Evolutionary conservation across 495 filamentous ascomycete genomes (phyloP).

Genomic region (Bombardia bombarda): DNA sequence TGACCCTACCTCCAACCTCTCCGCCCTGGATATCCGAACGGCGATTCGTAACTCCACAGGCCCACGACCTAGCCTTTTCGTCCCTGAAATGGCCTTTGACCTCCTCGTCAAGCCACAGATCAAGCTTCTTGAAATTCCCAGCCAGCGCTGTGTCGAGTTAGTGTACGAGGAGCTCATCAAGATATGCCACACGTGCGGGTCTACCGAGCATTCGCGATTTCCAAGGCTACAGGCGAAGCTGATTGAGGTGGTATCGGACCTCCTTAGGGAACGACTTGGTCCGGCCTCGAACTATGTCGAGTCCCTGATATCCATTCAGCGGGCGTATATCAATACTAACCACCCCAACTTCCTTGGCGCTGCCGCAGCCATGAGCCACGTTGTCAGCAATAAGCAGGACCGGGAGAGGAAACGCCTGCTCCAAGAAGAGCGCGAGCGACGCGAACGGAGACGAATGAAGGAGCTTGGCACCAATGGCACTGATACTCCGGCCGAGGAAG

Average conservation of each 20-base stretch:
- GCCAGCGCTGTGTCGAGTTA: conserved; percentile 92
- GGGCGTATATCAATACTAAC: conserved; percentile 99
- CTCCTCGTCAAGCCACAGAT: conserved; percentile 97
- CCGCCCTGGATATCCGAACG: conserved; percentile 93
- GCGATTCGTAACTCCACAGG: conserved; percentile 98
- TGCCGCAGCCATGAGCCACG: conserved; percentile 94
- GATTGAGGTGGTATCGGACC: conserved; percentile 96
- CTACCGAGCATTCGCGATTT: conserved; percentile 83
- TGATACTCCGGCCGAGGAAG: conserved; percentile 65
- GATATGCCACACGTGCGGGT: conserved; percentile 97
- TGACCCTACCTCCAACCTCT: conserved; percentile 89
- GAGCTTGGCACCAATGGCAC: conserved; percentile 75
- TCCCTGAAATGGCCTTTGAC: conserved; percentile 96
- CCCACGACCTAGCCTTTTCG: conserved; percentile 89
- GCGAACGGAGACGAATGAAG: conserved; percentile 73
- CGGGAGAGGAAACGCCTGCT: conserved; percentile 73
- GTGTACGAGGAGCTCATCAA: conserved; percentile 99
- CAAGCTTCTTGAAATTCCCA: conserved; percentile 90
- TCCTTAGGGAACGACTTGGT: conserved; percentile 84
- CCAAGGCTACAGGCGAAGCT: conserved; percentile 92
- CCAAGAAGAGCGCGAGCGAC: conserved; percentile 74
- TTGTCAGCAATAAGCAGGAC: conserved; percentile 89
- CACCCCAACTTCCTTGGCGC: conserved; percentile 98
- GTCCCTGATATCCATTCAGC: conserved; percentile 91
- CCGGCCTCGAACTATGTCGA: conserved; percentile 87